Base-by-base conservation (phyloP, 768 basidiomycete species). In the Phylloporus rhodoxanthus region DNA sequence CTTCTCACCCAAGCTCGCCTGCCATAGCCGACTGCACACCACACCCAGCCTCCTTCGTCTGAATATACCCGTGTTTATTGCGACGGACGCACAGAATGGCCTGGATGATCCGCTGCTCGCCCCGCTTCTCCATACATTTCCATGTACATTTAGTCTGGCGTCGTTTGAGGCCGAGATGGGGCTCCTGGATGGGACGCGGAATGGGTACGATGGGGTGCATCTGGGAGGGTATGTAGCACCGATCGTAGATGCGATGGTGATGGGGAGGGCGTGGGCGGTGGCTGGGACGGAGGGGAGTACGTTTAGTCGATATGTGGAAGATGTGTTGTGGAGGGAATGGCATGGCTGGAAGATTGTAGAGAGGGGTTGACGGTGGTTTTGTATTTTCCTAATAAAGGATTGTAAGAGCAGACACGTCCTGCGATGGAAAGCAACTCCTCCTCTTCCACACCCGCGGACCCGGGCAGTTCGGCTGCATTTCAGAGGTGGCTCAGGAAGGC, bases 261-360 rank as follows among this genome's bases (percentile, higher is more conserved):
- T 80, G 14, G 78, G 78, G 3, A 73, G 73, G 45, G 84, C 81
- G 0, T 66, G 72, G 62, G 68, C 59, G 14, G 75, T 87, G 26
- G 77, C 83, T 0, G 86, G 85, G 2, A 91, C 87, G 11, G 76
- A 80, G 47, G 76, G 78, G 48, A 89, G 86, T 58, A 90, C 89
- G 26, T 91, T 88, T 56, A 85, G 84, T 62, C 67, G 72, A 46
- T 91, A 82, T 54, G 76, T 86, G 17, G 68, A 72, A 49, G 82
- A 87, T 50, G 78, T 87, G 21, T 59, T 90, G 53, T 86, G 85
- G 83, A 71, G 76, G 59, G 72, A 63, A 44, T 75, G 78, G 62
- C 82, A 82, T 57, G 74, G 73, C 0, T 68, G 70, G 57, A 67
- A 70, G 29, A 79, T 84, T 26, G 68, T 75, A 9, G 68, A 78